A percentile compares a stretch with the other conserved stretches of the same genome.
phyloP scores from a whole-genome alignment of 108 stramenopile species.

The Chaetoceros tenuissimus region DNA sequence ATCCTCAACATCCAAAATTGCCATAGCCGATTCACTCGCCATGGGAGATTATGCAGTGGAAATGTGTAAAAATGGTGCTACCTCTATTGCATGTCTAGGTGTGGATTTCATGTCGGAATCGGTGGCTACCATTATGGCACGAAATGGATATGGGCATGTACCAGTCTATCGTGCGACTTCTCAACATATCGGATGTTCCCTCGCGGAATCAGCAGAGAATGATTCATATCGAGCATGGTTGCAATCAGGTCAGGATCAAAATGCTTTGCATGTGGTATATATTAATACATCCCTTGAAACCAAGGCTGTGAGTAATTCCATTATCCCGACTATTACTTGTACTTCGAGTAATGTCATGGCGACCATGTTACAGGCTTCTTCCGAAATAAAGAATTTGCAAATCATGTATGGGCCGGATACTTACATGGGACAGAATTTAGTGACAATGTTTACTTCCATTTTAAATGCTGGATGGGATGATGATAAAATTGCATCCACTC shows the following conservation, averaged over 20 bases:
- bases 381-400: conserved; percentile 64
- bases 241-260: conserved; percentile 20
- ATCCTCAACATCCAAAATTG: conserved; percentile 27
- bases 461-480: conserved; percentile 48
- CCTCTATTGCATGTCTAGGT: conserved; percentile 74
- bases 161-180: conserved; percentile 82
- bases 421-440: conserved; percentile 91
- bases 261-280: conserved; percentile 85
- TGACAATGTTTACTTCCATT: conserved; percentile 52
- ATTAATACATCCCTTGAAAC: conserved; percentile 94
- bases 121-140: conserved; percentile 71
- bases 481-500: conserved; percentile 40
- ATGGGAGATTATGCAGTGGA: conserved; percentile 92
- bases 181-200: conserved; percentile 74
- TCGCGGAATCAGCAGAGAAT: conserved; percentile 87
- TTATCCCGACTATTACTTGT: conserved; percentile 93
- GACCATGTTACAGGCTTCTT: conserved; percentile 83
- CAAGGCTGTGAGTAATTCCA: conserved; percentile 66
- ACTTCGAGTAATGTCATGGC: conserved; percentile 86
- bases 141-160: conserved; percentile 58
- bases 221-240: conserved; percentile 82
- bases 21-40: conserved; percentile 87
- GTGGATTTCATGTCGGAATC: conserved; percentile 95
- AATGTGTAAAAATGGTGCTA: conserved; percentile 58
- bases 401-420: conserved; percentile 93